These are phyloP conservation scores for Phytophthora citricola DNA, from an alignment of 352 stramenopile species.

Conservation along the genomic window DNA sequence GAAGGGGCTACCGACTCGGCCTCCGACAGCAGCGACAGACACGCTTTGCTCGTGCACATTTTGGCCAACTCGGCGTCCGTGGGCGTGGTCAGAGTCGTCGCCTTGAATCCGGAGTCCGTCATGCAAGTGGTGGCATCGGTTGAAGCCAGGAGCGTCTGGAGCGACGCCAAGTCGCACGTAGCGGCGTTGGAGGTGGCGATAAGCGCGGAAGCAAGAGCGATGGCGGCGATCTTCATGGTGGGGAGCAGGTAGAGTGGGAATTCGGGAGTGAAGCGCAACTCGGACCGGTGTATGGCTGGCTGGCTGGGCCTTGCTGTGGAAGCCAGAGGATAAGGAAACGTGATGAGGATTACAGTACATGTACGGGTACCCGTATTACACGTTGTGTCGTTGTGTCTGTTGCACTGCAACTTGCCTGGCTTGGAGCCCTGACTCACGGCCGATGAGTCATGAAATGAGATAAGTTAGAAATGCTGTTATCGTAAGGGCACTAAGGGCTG, in stretches of 20 bases:
- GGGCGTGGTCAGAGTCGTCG: conserved; percentile 35
- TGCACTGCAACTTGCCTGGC: too few species aligned
- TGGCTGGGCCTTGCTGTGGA: background rate
- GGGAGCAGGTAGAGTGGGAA: background rate
- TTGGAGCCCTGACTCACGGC: too few species aligned
- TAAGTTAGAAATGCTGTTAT: too few species aligned
- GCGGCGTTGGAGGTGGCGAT: conserved; percentile 29
- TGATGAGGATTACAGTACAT: conserved; percentile 7
- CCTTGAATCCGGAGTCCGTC: conserved; percentile 35
- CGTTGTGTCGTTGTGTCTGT: too few species aligned
- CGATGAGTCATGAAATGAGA: too few species aligned
- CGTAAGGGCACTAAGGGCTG: too few species aligned
- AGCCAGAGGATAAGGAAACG: conserved; percentile 8
- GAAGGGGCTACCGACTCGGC: conserved; percentile 21
- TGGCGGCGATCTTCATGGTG: conserved; percentile 33
- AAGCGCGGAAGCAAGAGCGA: conserved; percentile 15
- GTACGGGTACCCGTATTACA: background rate
- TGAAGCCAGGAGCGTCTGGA: conserved; percentile 29
- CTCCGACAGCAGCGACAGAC: conserved; percentile 28
- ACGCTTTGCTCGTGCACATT: conserved; percentile 40
- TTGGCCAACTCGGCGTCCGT: conserved; percentile 26
- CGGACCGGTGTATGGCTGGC: background rate
- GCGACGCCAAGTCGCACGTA: conserved; percentile 31
- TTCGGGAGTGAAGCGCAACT: conserved; percentile 7
- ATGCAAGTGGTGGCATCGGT: conserved; percentile 29